A percentile compares a stretch with the other conserved stretches of the same genome.
These are phyloP conservation scores for Carex littledalei DNA, from an alignment of 176 grass and related monocot genomes.

Conservation along the genomic window DNA sequence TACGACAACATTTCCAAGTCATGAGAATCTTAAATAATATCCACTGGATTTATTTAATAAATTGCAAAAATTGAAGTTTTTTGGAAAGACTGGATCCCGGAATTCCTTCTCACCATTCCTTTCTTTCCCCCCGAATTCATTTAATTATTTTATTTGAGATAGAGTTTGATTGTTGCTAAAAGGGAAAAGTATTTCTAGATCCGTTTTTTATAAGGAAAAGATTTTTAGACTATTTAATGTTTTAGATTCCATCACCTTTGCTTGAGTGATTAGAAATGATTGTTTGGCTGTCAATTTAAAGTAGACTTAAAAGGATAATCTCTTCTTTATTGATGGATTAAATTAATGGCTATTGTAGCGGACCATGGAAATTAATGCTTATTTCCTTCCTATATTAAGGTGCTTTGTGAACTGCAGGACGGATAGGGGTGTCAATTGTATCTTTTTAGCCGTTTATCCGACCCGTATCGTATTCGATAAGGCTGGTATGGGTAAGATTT, in stretches of 20 bases:
- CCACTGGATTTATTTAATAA: not conserved
- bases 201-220: not conserved
- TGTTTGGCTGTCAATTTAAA: slow-evolving; percentile 14
- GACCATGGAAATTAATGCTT: not conserved
- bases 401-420: not conserved
- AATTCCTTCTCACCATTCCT: not conserved
- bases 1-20: not conserved
- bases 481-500: too few species aligned
- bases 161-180: not conserved
- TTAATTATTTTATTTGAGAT: not conserved
- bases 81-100: not conserved
- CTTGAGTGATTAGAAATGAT: slow-evolving; percentile 17
- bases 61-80: not conserved
- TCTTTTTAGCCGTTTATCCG: too few species aligned
- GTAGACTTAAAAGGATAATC: not conserved
- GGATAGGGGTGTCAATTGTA: too few species aligned
- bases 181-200: not conserved
- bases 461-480: too few species aligned
- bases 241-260: not conserved
- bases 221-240: not conserved
- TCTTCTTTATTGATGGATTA: slow-evolving; percentile 8
- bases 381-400: not conserved
- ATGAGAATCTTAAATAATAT: not conserved
- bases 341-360: not conserved
- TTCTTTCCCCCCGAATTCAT: not conserved